Conservation (phyloP, 352 stramenopile genomes). For the Pythium folliculosum region DNA sequence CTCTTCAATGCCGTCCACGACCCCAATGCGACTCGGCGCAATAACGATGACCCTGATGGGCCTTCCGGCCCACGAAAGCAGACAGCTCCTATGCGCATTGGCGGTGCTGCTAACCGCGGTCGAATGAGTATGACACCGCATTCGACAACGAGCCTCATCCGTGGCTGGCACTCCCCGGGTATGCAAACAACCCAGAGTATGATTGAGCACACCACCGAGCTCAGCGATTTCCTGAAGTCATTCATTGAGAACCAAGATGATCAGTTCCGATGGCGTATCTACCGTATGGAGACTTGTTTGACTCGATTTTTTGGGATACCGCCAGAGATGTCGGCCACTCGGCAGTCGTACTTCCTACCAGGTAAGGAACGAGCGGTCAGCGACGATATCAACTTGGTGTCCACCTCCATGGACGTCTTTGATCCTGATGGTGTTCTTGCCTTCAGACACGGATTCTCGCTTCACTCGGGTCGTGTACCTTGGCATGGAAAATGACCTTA, state of each 20-base stretch:
- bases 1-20: constrained; percentile 47
- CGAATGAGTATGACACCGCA: constrained; percentile 6
- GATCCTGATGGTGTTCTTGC: background rate
- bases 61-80: constrained; percentile 8
- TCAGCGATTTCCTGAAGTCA: constrained; percentile 79
- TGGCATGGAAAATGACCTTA: constrained; percentile 85
- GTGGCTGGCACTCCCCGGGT: constrained; percentile 17
- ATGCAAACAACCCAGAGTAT: constrained; percentile 45
- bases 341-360: constrained; percentile 67
- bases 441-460: constrained; percentile 47
- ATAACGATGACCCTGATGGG: constrained; percentile 21
- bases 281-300: constrained; percentile 75
- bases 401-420: background rate
- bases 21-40: constrained; percentile 12
- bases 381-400: background rate
- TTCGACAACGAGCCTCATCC: constrained; percentile 15
- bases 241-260: constrained; percentile 88
- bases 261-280: constrained; percentile 74
- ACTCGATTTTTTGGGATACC: constrained; percentile 69
- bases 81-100: constrained; percentile 12
- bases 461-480: constrained; percentile 71
- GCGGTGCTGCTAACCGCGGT: background rate
- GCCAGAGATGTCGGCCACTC: constrained; percentile 68
- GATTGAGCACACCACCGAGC: constrained; percentile 47
- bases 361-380: constrained; percentile 29